phyloP scores from a whole-genome alignment of 2,329 filamentous ascomycete genomes.

The Calonectria pseudoturangicola region DNA sequence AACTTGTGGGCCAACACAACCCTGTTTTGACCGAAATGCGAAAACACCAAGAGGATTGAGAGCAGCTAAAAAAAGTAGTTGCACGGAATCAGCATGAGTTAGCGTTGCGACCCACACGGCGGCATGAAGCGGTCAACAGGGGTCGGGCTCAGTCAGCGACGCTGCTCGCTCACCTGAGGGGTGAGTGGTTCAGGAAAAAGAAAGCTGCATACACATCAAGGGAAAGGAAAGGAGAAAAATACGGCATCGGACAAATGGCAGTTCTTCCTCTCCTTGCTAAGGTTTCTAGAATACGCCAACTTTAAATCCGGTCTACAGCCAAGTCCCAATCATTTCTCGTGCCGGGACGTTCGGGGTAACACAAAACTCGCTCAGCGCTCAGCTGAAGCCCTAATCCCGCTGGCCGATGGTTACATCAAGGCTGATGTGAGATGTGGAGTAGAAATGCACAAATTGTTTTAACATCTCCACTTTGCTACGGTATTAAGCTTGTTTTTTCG shows the following conservation, averaged over 20 bases:
- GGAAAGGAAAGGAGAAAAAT: background rate
- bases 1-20: conserved; percentile 3
- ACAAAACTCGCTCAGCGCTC: background rate
- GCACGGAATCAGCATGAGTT: background rate
- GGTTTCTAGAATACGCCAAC: conserved; percentile 1
- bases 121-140: conserved; percentile 5
- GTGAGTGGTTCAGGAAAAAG: background rate
- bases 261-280: too few relatives aligned
- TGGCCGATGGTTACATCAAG: conserved; percentile 19
- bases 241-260: background rate
- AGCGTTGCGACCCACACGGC: conserved; percentile 18
- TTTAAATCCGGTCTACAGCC: background rate
- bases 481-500: conserved; percentile 24
- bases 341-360: background rate
- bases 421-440: conserved; percentile 28
- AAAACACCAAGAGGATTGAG: conserved; percentile 1
- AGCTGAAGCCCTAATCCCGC: conserved; percentile 22
- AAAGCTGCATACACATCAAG: background rate
- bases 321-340: background rate
- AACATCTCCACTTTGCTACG: conserved; percentile 3
- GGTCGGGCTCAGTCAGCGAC: background rate
- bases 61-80: background rate
- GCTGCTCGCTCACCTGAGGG: too few relatives aligned
- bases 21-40: conserved; percentile 1
- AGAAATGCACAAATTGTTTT: background rate